Evolutionary conservation across 108 stramenopile genomes (phyloP).

Genomic region (Nitzschia sp.): DNA sequence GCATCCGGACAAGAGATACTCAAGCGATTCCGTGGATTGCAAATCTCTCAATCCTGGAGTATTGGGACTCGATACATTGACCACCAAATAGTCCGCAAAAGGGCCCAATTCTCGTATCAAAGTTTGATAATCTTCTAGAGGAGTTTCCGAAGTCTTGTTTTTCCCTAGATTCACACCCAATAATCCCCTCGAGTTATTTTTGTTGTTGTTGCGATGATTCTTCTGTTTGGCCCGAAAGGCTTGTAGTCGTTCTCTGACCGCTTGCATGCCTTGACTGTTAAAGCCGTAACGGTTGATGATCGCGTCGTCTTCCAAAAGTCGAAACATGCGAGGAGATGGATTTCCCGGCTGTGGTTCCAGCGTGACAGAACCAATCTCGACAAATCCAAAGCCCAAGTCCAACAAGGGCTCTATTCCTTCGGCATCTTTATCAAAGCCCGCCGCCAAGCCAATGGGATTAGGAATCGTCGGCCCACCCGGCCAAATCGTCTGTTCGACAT

Average conservation of each 20-base stretch:
- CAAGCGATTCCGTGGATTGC: conserved; percentile 63
- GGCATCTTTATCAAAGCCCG: conserved; percentile 96
- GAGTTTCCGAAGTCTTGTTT: conserved; percentile 82
- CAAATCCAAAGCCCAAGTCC: conserved; percentile 87
- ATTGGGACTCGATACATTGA: conserved; percentile 92
- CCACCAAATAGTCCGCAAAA: conserved; percentile 94
- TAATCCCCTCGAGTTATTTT: conserved; percentile 13
- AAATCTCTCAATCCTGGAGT: conserved; percentile 91
- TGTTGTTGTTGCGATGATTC: not conserved
- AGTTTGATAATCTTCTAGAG: conserved; percentile 74
- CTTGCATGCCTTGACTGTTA: conserved; percentile 79
- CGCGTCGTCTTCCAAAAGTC: conserved; percentile 84
- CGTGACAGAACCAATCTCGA: conserved; percentile 92
- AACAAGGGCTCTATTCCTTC: conserved; percentile 73
- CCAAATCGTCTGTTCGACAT: conserved; percentile 12
- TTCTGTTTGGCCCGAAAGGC: conserved; percentile 36
- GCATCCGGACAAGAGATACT: conserved; percentile 59
- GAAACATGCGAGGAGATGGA: conserved; percentile 94
- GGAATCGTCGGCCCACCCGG: conserved; percentile 39
- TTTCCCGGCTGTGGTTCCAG: conserved; percentile 92
- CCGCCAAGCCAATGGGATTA: conserved; percentile 91
- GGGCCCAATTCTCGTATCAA: conserved; percentile 82
- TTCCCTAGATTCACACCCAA: conserved; percentile 94
- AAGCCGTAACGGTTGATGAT: conserved; percentile 98
- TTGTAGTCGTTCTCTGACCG: conserved; percentile 53